These are phyloP conservation scores for Coffea canephora DNA, from an alignment of 257 asterid genomes.

Conservation along the genomic window DNA sequence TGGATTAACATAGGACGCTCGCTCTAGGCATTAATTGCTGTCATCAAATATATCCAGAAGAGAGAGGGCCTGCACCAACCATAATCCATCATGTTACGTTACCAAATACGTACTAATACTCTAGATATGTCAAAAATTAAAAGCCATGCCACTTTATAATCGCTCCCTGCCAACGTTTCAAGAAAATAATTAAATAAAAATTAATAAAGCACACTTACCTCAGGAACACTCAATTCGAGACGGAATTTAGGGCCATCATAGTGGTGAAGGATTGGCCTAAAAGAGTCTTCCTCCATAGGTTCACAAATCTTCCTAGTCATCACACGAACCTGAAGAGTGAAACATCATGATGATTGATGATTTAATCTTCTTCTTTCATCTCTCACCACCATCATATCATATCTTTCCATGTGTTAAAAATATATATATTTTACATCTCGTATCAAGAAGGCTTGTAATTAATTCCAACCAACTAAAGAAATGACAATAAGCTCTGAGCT, in stretches of 20 bases:
- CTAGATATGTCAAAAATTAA: too few species aligned
- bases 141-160: too few species aligned
- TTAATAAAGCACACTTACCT: conserved; percentile 40
- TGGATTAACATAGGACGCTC: too few species aligned
- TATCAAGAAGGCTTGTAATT: not conserved
- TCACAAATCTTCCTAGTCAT: conserved; percentile 79
- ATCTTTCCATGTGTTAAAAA: not conserved
- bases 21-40: conserved; percentile 25
- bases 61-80: conserved; percentile 60
- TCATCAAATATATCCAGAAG: conserved; percentile 86
- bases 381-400: not conserved
- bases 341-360: too few species aligned
- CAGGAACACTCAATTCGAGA: conserved; percentile 83
- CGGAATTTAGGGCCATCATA: conserved; percentile 99
- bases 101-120: too few species aligned
- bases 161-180: not conserved
- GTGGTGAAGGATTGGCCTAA: conserved; percentile 96
- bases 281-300: conserved; percentile 91
- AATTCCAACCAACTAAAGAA: not conserved
- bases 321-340: conserved; percentile 57
- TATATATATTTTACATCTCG: not conserved
- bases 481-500: not conserved
- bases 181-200: too few species aligned
- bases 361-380: not conserved
- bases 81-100: too few species aligned